phyloP scores from a whole-genome alignment of 1,284 basidiomycete genomes.

The Moesziomyces antarcticus region DNA sequence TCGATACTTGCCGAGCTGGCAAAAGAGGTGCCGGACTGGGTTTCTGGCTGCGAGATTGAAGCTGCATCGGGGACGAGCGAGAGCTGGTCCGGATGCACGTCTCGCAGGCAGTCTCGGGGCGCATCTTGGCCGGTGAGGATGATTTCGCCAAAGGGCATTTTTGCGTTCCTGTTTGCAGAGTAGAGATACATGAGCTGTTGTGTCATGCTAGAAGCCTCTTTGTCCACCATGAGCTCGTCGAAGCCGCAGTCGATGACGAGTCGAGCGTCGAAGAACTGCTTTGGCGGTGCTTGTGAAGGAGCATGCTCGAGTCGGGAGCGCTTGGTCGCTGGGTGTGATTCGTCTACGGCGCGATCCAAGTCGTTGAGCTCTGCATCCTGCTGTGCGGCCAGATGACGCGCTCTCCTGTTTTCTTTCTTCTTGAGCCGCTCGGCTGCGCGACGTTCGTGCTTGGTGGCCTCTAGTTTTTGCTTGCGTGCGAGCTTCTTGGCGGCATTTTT shows the following conservation, averaged over 20 bases:
- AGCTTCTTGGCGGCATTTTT: conserved; percentile 85
- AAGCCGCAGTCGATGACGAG: conserved; percentile 92
- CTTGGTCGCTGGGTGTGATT: conserved; percentile 65
- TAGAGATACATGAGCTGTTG: conserved; percentile 91
- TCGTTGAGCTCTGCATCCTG: conserved; percentile 52
- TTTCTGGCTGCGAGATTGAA: not conserved
- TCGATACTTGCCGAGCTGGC: conserved; percentile 23
- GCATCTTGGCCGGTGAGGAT: conserved; percentile 77
- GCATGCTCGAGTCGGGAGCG: conserved; percentile 52
- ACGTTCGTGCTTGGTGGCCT: conserved; percentile 78
- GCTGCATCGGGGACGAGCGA: conserved; percentile 11
- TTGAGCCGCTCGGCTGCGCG: conserved; percentile 74
- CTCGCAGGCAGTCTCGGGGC: conserved; percentile 65
- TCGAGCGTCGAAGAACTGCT: conserved; percentile 72
- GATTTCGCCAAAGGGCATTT: conserved; percentile 77
- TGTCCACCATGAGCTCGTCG: conserved; percentile 92
- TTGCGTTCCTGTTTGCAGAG: conserved; percentile 80
- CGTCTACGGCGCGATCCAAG: too few species aligned
- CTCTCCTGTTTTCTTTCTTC: conserved; percentile 72
- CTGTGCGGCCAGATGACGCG: conserved; percentile 61
- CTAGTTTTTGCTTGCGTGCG: conserved; percentile 76
- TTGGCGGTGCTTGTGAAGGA: conserved; percentile 67
- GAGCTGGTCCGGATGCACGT: conserved; percentile 33
- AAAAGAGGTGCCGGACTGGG: not conserved
- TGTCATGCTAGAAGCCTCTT: conserved; percentile 88